These are phyloP conservation scores for Alectoria sarmentosa DNA, from an alignment of 495 filamentous ascomycete genomes.

Conservation along the genomic window DNA sequence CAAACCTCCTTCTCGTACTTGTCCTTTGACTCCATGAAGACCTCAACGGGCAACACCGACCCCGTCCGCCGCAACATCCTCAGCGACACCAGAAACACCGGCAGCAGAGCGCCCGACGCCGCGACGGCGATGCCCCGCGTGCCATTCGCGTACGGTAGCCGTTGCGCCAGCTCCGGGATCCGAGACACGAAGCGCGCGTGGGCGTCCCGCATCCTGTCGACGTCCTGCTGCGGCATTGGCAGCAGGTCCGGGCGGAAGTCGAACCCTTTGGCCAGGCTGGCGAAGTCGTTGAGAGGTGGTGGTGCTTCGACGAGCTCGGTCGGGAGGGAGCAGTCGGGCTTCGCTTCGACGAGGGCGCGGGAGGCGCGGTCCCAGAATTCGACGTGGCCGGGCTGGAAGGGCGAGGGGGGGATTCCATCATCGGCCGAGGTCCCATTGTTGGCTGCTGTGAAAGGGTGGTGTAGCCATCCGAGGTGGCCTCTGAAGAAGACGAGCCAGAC, in stretches of 20 bases:
- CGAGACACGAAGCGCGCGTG: constrained; percentile 17
- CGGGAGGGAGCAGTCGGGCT: constrained; percentile 12
- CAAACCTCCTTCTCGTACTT: constrained; percentile 50
- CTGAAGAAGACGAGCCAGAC: constrained; percentile 5
- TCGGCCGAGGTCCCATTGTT: background rate
- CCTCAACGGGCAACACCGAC: constrained; percentile 50
- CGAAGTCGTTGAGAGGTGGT: constrained; percentile 7
- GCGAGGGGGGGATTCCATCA: background rate
- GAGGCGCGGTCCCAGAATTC: constrained; percentile 15
- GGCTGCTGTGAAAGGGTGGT: background rate
- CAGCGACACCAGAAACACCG: constrained; percentile 45
- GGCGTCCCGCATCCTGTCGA: constrained; percentile 14
- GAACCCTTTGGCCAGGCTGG: background rate
- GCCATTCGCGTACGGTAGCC: constrained; percentile 13
- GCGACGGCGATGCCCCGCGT: constrained; percentile 45
- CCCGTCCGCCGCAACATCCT: constrained; percentile 52
- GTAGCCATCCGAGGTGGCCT: background rate
- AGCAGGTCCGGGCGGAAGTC: constrained; percentile 16
- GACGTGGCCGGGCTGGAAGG: constrained; percentile 7
- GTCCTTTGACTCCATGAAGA: constrained; percentile 45
- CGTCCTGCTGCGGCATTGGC: constrained; percentile 1
- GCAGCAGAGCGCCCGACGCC: constrained; percentile 40
- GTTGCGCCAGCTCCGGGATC: constrained; percentile 7
- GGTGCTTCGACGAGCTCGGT: background rate
- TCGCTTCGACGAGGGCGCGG: constrained; percentile 11